Evolutionary conservation across 495 filamentous ascomycete genomes (phyloP).

Genomic region (Rhizodiscina lignyota): DNA sequence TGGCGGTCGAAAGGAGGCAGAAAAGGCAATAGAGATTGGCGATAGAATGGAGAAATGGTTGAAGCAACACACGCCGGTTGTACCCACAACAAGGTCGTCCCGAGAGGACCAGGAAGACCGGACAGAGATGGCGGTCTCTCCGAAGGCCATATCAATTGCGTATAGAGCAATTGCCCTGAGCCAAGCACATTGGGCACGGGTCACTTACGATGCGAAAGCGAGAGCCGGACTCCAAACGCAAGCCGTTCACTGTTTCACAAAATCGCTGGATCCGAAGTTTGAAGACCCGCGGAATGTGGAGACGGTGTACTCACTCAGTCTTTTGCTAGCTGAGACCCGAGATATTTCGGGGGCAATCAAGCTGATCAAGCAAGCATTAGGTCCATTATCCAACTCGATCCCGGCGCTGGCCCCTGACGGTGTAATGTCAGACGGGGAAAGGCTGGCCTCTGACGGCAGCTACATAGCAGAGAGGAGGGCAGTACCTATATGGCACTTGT

Average conservation of each 20-base stretch:
- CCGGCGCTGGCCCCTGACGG: constrained; percentile 8
- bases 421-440: constrained; percentile 15
- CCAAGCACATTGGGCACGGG: constrained; percentile 68
- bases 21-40: constrained; percentile 56
- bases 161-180: constrained; percentile 72
- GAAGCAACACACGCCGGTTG: constrained; percentile 21
- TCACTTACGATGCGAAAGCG: constrained; percentile 53
- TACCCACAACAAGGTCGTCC: constrained; percentile 2
- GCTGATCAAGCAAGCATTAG: constrained; percentile 47
- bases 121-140: constrained; percentile 22
- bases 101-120: constrained; percentile 19
- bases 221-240: constrained; percentile 52
- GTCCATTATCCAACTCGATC: constrained; percentile 16
- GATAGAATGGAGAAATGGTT: constrained; percentile 50
- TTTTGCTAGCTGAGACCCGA: constrained; percentile 64
- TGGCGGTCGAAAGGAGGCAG: constrained; percentile 53
- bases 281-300: constrained; percentile 46
- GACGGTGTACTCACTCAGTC: constrained; percentile 60
- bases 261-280: constrained; percentile 46
- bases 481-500: constrained; percentile 67
- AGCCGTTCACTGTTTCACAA: constrained; percentile 57
- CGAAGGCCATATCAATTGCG: constrained; percentile 41
- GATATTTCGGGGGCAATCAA: constrained; percentile 63
- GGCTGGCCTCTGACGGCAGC: constrained; percentile 24
- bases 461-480: constrained; percentile 33